Base-by-base conservation (phyloP, 2,329 filamentous ascomycete genomes). In the Alternaria rosae region DNA sequence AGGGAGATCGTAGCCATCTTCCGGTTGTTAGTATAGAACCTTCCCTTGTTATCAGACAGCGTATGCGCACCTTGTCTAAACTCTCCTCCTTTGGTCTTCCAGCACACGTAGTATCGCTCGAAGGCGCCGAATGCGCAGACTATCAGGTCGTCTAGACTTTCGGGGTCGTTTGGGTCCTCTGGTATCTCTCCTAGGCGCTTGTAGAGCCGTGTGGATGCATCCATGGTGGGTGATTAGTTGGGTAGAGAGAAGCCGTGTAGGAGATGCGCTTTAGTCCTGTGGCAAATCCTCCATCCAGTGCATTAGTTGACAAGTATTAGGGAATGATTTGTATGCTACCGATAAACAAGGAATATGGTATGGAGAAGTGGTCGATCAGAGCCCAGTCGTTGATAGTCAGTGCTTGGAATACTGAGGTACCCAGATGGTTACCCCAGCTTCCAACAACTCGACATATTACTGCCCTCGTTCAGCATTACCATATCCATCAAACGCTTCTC, bases 121-220 rank as follows among this genome's bases (percentile, higher is more conserved):
- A 81, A 81, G 0, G 78, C 78, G 0, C 78, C 79, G 53, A 80
- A 78, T 1, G 78, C 79, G 57, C 78, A 79, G 5, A 80, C 75
- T 3, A 81, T 58, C 9, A 80, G 65, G 54, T 79, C 78, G 20
- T 78, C 67, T 53, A 81, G 45, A 69, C 82, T 73, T 25, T 78
- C 75, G 2, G 75, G 71, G 44, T 77, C 70, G 8, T 61, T 55
- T 2, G 74, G 69, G 25, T 78, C 69, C 23, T 73, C 66, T 5
- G 76, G 71, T 54, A 78, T 77, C 28, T 76, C 69, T 8, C 63
- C 75, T 6, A 79, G 65, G 6, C 75, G 72, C 42, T 71, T 70
- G 44, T 78, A 78, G 2, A 78, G 68, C 17, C 75, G 64, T n/a
- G 68, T 70, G 2, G 75, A 73, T 1, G 74, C 69, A 42, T 71